phyloP scores from a whole-genome alignment of 495 filamentous ascomycete species.

The Penicillium canariense region DNA sequence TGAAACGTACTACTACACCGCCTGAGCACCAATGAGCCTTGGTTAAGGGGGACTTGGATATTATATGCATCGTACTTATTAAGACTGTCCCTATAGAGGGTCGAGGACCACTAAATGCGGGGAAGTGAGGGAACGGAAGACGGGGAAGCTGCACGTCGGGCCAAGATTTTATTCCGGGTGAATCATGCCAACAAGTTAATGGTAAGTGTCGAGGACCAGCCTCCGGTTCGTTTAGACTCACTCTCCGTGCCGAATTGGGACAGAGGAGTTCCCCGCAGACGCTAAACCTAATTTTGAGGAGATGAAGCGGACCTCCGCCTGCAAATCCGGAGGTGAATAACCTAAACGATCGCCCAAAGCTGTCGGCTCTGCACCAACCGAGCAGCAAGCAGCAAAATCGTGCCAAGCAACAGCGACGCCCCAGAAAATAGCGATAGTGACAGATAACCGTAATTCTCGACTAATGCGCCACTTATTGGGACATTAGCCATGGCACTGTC shows the following conservation, averaged over 20 bases:
- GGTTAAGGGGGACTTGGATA: too few relatives aligned
- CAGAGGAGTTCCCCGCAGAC: background rate
- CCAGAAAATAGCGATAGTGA: slow-evolving; percentile 37
- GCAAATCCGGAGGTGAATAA: too few relatives aligned
- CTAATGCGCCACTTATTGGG: slow-evolving; percentile 36
- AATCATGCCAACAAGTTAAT: background rate
- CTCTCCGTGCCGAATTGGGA: background rate
- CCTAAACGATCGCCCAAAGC: slow-evolving; percentile 25
- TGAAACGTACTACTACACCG: too few relatives aligned
- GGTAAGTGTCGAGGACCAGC: background rate
- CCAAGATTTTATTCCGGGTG: background rate
- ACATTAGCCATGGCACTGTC: slow-evolving; percentile 36
- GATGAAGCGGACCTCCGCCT: slow-evolving; percentile 1
- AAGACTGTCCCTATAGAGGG: too few relatives aligned
- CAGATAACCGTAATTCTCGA: slow-evolving; percentile 35
- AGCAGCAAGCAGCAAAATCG: slow-evolving; percentile 25
- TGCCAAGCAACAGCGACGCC: slow-evolving; percentile 31
- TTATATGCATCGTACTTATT: too few relatives aligned
- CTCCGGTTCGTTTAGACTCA: background rate
- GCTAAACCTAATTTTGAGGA: background rate
- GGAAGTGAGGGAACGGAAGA: too few relatives aligned
- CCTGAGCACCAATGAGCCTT: too few relatives aligned
- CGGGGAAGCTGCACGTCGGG: background rate
- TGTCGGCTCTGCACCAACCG: slow-evolving; percentile 23
- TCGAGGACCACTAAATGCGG: too few relatives aligned